These are phyloP conservation scores for Mediolabrus comicus DNA, from an alignment of 108 stramenopile species.

Conservation along the genomic window DNA sequence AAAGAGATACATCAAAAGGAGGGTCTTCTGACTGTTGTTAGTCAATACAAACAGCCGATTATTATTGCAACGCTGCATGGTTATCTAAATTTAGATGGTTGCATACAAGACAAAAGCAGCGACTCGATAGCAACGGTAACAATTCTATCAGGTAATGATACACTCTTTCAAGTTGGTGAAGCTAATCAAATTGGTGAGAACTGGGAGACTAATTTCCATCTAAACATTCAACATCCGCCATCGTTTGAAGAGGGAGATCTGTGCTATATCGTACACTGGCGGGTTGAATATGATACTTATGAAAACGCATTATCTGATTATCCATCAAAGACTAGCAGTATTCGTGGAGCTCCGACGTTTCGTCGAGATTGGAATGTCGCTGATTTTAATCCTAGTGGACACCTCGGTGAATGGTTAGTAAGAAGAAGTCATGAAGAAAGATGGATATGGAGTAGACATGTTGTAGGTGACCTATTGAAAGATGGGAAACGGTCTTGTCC, in stretches of 20 bases:
- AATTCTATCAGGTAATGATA: not conserved
- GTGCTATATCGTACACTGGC: constrained; percentile 10
- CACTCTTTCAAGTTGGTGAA: not conserved
- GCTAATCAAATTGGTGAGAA: not conserved
- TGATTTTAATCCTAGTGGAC: not conserved
- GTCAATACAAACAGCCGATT: constrained; percentile 6
- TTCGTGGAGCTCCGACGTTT: constrained; percentile 6
- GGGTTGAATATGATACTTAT: constrained; percentile 10
- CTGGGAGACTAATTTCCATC: constrained; percentile 18
- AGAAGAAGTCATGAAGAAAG: not conserved
- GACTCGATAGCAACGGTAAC: not conserved
- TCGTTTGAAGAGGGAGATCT: not conserved
- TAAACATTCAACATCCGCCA: constrained; percentile 2
- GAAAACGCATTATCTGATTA: constrained; percentile 11
- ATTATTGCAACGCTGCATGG: constrained; percentile 14
- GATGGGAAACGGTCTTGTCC: not conserved
- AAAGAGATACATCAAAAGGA: not conserved
- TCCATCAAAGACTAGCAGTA: constrained; percentile 5
- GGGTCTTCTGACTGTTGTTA: constrained; percentile 2
- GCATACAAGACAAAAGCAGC: not conserved
- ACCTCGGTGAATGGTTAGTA: not conserved
- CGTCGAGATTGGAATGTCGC: constrained; percentile 9
- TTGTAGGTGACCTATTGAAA: not conserved
- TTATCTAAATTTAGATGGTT: not conserved
- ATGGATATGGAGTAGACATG: not conserved